Conservation (phyloP, 2,329 filamentous ascomycete genomes). For the Aureobasidium sp. region DNA sequence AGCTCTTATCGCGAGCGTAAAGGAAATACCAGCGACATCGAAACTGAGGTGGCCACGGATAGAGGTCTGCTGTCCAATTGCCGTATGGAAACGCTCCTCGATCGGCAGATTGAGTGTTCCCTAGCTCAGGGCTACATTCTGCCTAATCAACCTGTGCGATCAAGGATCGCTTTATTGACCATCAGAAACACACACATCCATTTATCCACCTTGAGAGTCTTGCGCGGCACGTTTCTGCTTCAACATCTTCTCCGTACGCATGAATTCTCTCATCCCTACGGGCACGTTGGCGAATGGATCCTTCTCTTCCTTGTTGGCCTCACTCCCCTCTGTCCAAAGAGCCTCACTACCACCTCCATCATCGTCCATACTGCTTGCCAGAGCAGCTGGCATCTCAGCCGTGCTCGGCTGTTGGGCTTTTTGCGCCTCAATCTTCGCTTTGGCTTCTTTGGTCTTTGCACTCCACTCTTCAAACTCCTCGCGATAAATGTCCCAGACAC, state of each 20-base stretch:
- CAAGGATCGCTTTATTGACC: too few relatives aligned
- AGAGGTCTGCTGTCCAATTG: too few relatives aligned
- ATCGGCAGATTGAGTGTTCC: too few relatives aligned
- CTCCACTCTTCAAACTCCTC: constrained; percentile 93
- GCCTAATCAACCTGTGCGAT: too few relatives aligned
- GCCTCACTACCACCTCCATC: constrained; percentile 69
- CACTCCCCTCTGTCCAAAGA: constrained; percentile 50
- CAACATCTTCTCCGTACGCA: constrained; percentile 90
- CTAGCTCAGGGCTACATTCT: too few relatives aligned
- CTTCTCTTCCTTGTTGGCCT: constrained; percentile 25
- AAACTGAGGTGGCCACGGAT: too few relatives aligned
- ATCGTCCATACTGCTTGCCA: constrained; percentile 63
- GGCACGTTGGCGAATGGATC: constrained; percentile 75
- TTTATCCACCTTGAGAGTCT: not conserved
- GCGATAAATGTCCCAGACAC: constrained; percentile 86
- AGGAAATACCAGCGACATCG: too few relatives aligned
- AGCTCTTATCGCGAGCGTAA: too few relatives aligned
- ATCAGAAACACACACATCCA: too few relatives aligned
- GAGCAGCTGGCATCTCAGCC: constrained; percentile 39
- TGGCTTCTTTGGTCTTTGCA: constrained; percentile 56
- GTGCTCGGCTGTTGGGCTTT: constrained; percentile 28
- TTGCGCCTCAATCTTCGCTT: constrained; percentile 41
- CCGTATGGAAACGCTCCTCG: too few relatives aligned
- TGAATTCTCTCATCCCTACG: constrained; percentile 91
- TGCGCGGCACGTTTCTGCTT: constrained; percentile 45